Conservation (phyloP, 352 stramenopile species). For the Pythium aristosporum region DNA sequence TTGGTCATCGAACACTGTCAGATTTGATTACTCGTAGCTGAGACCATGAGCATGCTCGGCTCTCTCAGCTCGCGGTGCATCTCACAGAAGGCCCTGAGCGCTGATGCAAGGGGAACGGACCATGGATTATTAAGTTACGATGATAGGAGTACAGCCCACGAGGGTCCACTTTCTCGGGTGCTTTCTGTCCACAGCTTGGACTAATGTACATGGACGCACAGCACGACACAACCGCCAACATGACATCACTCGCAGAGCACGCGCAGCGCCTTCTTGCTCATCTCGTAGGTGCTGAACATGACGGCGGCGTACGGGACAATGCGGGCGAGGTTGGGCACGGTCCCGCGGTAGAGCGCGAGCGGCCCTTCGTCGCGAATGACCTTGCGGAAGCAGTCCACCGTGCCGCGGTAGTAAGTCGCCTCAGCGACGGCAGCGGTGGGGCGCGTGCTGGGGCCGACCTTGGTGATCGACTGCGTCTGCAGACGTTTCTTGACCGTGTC, state of each 20-base stretch:
- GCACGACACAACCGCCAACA: neutral
- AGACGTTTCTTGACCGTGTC: conserved; percentile 85
- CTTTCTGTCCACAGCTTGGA: neutral
- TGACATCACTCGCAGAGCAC: conserved; percentile 27
- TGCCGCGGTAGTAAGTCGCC: conserved; percentile 56
- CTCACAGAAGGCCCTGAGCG: too few species aligned
- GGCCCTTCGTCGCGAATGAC: conserved; percentile 71
- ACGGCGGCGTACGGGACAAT: conserved; percentile 81
- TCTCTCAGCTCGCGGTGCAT: too few species aligned
- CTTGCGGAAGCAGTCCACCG: conserved; percentile 72
- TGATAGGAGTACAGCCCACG: neutral
- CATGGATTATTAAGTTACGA: conserved; percentile 1
- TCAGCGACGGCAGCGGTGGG: neutral
- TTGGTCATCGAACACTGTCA: neutral
- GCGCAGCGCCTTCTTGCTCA: conserved; percentile 67
- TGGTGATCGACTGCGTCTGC: conserved; percentile 46
- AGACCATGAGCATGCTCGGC: too few species aligned
- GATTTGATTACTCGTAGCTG: too few species aligned
- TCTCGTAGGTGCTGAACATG: conserved; percentile 85
- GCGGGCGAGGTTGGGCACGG: conserved; percentile 71
- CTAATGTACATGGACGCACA: conserved; percentile 1
- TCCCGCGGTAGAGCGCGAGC: conserved; percentile 72
- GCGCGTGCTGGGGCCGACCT: neutral
- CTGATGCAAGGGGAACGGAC: neutral
- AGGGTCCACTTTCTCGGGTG: neutral